Evolutionary conservation across 371 early-diverging fungal genomes (phyloP), one percentile per base, ranked within the genome.

Genomic region (Paraphysoderma sedebokerense): DNA sequence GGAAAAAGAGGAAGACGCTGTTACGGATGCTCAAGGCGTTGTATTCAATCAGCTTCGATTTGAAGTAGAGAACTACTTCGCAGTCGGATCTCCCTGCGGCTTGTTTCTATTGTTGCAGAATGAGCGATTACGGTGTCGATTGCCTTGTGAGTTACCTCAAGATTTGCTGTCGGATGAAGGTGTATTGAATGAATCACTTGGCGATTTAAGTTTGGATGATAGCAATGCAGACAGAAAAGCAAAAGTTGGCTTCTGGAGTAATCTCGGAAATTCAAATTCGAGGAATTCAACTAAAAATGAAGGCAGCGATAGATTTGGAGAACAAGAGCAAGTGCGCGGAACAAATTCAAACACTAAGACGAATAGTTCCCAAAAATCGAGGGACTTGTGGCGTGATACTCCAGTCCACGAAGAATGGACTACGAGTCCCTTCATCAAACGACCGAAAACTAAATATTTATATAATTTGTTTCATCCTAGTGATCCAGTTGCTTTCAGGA

Each of bases 71-170:
- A 71, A 74, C 44, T 75, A 76, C 44, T 72, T 74, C 53, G 77
- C 76, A 0, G 71, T 81, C 19, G 88, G 88, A 3, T 79, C 82
- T 0, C 88, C 88, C 1, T 56, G 64, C 28, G 86, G 83, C 3
- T 58, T 85, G 20, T 84, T 87, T 42, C 48, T 85, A 45, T 55
- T 87, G 7, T 55, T 87, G 11, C 72, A 79, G 52, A 82, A 81
- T 22, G 54, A 56, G 30, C 54, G 53, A 35, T 38, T 65, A 1
- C 38, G 31, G n/a, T n/a, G n/a, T n/a, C n/a, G n/a, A n/a, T n/a
- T n/a, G n/a, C n/a, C n/a, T n/a, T n/a, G n/a, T n/a, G n/a, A n/a
- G n/a, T n/a, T n/a, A n/a, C 8, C 68, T 67, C 28, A 72, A 70
- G 32, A 57, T 70, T n/a, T n/a, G n/a, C n/a, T n/a, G n/a, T n/a